Conservation (phyloP, 2,329 filamentous ascomycete species). For the Emergomyces orientalis region DNA sequence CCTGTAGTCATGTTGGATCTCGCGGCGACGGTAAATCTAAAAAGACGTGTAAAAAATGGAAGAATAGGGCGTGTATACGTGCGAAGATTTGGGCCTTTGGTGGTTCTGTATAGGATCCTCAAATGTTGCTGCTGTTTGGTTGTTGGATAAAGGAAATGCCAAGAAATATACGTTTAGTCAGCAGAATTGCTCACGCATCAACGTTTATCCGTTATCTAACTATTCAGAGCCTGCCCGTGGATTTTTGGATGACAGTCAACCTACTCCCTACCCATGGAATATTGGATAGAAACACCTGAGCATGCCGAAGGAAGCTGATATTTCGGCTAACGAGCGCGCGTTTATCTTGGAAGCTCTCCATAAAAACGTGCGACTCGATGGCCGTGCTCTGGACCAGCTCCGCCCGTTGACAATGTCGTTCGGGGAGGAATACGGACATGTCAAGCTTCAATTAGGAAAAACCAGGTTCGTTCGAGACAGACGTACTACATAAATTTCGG, state of each 20-base stretch:
- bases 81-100: no score
- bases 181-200: neutral
- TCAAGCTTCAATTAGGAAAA: constrained; percentile 78
- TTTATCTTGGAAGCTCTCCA: constrained; percentile 78
- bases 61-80: neutral
- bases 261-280: constrained; percentile 7
- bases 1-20: constrained; percentile 34
- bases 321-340: constrained; percentile 76
- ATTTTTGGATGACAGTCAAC: neutral
- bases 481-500: neutral
- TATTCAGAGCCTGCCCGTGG: neutral
- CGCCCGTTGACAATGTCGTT: constrained; percentile 69
- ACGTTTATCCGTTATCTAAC: neutral
- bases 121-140: no score
- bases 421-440: constrained; percentile 83
- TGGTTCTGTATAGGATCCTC: neutral
- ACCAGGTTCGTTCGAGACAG: constrained; percentile 57
- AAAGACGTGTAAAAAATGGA: neutral
- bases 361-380: constrained; percentile 74
- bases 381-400: constrained; percentile 70
- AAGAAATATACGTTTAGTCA: constrained; percentile 4
- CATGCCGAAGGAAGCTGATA: constrained; percentile 42
- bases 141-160: neutral
- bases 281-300: constrained; percentile 6
- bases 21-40: neutral